Percentiles rank a stretch among this genome's conserved stretches.
These are phyloP conservation scores for Penicillium diatomitis DNA, from an alignment of 495 filamentous ascomycete genomes.

Conservation along the genomic window DNA sequence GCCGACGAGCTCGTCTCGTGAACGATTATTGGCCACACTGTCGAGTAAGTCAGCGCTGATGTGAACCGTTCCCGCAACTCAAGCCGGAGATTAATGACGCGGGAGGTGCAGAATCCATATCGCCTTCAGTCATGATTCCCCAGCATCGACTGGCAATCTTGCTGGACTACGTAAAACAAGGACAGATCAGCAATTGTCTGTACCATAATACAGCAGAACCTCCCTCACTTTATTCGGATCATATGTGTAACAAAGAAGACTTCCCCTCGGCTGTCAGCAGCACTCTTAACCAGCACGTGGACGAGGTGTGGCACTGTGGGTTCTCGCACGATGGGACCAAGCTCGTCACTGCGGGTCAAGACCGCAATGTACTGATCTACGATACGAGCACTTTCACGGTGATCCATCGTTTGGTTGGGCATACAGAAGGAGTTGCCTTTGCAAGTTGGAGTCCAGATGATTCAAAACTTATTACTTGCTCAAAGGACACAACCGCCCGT, in stretches of 20 bases:
- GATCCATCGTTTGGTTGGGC: constrained; percentile 53
- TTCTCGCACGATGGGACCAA: constrained; percentile 86
- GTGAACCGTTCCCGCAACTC: background rate
- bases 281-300: constrained; percentile 63
- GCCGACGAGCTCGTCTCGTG: constrained; percentile 66
- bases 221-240: constrained; percentile 83
- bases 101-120: constrained; percentile 63
- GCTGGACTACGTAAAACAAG: constrained; percentile 71
- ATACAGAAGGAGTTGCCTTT: constrained; percentile 60
- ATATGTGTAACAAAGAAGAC: constrained; percentile 67
- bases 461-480: constrained; percentile 71
- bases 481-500: constrained; percentile 60
- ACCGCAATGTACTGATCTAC: constrained; percentile 70
- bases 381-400: constrained; percentile 61
- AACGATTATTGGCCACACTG: constrained; percentile 65
- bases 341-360: constrained; percentile 73
- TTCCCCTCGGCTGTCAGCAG: constrained; percentile 63
- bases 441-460: constrained; percentile 91
- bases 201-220: constrained; percentile 78
- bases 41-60: constrained; percentile 53
- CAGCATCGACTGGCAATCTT: constrained; percentile 82
- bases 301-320: constrained; percentile 83
- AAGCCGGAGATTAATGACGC: constrained; percentile 2
- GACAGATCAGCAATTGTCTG: constrained; percentile 72
- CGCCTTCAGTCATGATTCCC: constrained; percentile 96